Conservation (phyloP, 2,329 filamentous ascomycete genomes). For the Apiospora phragmitis region DNA sequence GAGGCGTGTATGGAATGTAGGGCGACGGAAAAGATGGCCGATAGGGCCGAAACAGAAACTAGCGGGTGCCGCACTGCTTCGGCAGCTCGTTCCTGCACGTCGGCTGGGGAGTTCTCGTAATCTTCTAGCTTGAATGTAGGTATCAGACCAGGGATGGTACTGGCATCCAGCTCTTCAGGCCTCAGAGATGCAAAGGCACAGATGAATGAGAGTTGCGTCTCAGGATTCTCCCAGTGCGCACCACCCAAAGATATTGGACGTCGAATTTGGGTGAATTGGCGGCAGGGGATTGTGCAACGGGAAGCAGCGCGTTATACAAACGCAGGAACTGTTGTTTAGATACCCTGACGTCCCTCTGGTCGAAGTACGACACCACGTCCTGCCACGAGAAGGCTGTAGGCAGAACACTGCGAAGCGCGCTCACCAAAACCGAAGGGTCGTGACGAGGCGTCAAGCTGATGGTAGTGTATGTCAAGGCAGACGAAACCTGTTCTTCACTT, state of each 20-base stretch:
- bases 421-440: slow-evolving; percentile 57
- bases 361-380: slow-evolving; percentile 76
- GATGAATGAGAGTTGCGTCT: slow-evolving; percentile 92
- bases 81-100: slow-evolving; percentile 53
- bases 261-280: slow-evolving; percentile 63
- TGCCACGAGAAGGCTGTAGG: slow-evolving; percentile 67
- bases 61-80: slow-evolving; percentile 80
- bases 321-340: slow-evolving; percentile 78
- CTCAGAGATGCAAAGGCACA: slow-evolving; percentile 79
- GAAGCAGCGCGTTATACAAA: slow-evolving; percentile 77
- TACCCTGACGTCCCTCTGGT: slow-evolving; percentile 74
- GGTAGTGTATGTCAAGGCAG: slow-evolving; percentile 68
- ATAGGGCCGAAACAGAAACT: slow-evolving; percentile 83
- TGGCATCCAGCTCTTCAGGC: slow-evolving; percentile 76
- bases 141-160: slow-evolving; percentile 78
- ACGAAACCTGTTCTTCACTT: slow-evolving; percentile 79
- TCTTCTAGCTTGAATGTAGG: slow-evolving; percentile 70
- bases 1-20: slow-evolving; percentile 62
- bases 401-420: slow-evolving; percentile 63
- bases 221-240: slow-evolving; percentile 73
- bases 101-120: slow-evolving; percentile 49
- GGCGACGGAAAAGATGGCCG: slow-evolving; percentile 65
- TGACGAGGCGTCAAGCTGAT: slow-evolving; percentile 58
- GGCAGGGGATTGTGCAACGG: slow-evolving; percentile 61
- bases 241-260: slow-evolving; percentile 88